Evolutionary conservation across 768 basidiomycete species (phyloP).

Genomic region (Kockovaella imperatae): DNA sequence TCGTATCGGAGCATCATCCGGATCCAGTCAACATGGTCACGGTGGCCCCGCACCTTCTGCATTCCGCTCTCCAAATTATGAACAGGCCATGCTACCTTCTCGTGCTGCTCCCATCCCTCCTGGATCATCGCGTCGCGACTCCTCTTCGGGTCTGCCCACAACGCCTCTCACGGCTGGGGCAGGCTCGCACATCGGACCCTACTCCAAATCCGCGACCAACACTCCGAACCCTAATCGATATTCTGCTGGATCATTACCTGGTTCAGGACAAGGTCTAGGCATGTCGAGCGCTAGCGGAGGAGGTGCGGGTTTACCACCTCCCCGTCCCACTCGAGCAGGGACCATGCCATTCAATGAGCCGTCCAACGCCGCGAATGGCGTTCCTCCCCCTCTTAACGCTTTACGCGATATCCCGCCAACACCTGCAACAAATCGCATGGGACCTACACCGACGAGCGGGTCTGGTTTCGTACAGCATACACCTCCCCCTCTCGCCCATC

Average conservation of each 20-base stretch:
- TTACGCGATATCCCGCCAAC: slow-evolving; percentile 7
- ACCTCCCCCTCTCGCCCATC: slow-evolving; percentile 27
- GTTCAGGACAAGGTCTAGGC: not conserved
- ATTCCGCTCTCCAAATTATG: slow-evolving; percentile 23
- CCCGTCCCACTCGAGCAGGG: slow-evolving; percentile 39
- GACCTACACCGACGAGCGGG: not conserved
- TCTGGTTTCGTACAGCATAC: slow-evolving; percentile 15
- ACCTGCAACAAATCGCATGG: not conserved
- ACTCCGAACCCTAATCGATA: slow-evolving; percentile 43
- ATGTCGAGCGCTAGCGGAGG: slow-evolving; percentile 6
- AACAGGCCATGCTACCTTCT: slow-evolving; percentile 24
- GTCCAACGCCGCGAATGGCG: slow-evolving; percentile 6
- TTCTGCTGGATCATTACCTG: slow-evolving; percentile 25
- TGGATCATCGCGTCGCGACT: slow-evolving; percentile 21
- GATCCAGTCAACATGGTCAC: not conserved
- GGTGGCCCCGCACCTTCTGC: slow-evolving; percentile 19
- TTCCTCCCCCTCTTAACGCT: not conserved
- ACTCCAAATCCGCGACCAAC: slow-evolving; percentile 25
- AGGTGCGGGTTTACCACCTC: slow-evolving; percentile 24
- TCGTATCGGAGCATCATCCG: slow-evolving; percentile 4
- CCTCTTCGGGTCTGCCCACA: slow-evolving; percentile 7
- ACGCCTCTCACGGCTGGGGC: slow-evolving; percentile 3
- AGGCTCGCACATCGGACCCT: slow-evolving; percentile 2
- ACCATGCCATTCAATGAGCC: slow-evolving; percentile 31
- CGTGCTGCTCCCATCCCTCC: slow-evolving; percentile 37